phyloP scores from a whole-genome alignment of 2,329 filamentous ascomycete species.

The Stachybotrys echinatus region DNA sequence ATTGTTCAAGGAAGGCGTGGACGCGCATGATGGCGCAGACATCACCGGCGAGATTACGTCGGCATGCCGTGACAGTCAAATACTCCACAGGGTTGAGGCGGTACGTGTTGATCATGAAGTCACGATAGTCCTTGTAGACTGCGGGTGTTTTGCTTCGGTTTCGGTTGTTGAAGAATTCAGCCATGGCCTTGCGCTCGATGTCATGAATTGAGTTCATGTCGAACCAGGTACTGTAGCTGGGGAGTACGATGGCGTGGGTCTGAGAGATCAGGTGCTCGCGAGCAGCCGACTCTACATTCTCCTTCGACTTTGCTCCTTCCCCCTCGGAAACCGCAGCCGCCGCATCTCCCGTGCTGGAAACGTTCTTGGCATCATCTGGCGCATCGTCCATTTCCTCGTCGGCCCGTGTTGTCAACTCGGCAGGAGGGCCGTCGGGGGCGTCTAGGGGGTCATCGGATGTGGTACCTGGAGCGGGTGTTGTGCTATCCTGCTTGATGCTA shows the following conservation, averaged over 20 bases:
- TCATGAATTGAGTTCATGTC: conserved; percentile 92
- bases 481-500: conserved; percentile 55
- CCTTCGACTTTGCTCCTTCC: conserved; percentile 67
- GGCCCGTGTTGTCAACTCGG: conserved; percentile 55
- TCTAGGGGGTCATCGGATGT: conserved; percentile 61
- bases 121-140: conserved; percentile 97
- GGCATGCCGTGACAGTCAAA: conserved; percentile 91
- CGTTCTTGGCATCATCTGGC: conserved; percentile 46
- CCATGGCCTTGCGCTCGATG: conserved; percentile 89
- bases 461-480: conserved; percentile 50
- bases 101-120: conserved; percentile 99
- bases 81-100: conserved; percentile 94
- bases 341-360: conserved; percentile 38
- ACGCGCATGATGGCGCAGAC: conserved; percentile 99
- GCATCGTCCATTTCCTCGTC: conserved; percentile 80
- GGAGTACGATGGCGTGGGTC: conserved; percentile 91
- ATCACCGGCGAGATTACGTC: conserved; percentile 90
- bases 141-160: conserved; percentile 97
- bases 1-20: conserved; percentile 95
- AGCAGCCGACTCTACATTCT: conserved; percentile 76
- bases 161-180: conserved; percentile 97
- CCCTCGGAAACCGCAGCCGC: conserved; percentile 38
- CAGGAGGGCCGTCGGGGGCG: conserved; percentile 54
- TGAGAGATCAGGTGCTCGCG: conserved; percentile 89
- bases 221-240: conserved; percentile 98